A percentile compares a stretch with the other conserved stretches of the same genome.
Evolutionary conservation across 2,329 filamentous ascomycete genomes (phyloP).

Genomic region (Sarocladium kiliense): DNA sequence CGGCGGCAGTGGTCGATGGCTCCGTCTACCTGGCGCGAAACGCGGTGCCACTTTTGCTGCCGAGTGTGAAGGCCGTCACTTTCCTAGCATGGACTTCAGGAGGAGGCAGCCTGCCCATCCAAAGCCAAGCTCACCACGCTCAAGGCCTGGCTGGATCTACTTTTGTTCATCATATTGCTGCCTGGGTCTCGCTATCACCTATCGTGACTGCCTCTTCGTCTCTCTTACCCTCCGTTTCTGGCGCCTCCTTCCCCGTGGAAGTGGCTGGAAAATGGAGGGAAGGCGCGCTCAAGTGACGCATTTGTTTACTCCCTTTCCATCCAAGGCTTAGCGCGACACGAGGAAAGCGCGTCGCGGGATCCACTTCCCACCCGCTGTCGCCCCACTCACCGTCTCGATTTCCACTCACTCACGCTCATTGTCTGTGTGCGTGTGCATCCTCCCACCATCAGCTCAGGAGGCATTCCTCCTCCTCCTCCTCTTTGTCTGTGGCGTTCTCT

Average conservation of each 20-base stretch:
- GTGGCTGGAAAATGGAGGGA: not conserved
- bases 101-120: not conserved
- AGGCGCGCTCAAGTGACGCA: slow-evolving; percentile 5
- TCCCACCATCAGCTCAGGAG: not conserved
- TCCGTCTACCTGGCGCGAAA: not conserved
- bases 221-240: not conserved
- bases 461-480: not conserved
- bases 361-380: slow-evolving; percentile 2
- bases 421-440: not conserved
- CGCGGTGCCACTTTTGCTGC: not conserved
- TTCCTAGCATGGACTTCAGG: not conserved
- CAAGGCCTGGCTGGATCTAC: not conserved
- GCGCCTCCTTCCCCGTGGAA: not conserved
- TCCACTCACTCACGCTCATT: not conserved
- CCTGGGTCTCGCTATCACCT: too few species aligned
- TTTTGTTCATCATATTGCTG: too few species aligned
- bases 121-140: not conserved
- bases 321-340: slow-evolving; percentile 1
- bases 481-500: slow-evolving; percentile 2
- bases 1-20: not conserved
- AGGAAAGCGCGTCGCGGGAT: not conserved
- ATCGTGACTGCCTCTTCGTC: too few species aligned
- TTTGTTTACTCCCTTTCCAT: slow-evolving; percentile 5
- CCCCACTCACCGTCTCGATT: not conserved
- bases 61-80: not conserved